Conservation (phyloP, 2,329 filamentous ascomycete species). For the Trichothecium roseum region DNA sequence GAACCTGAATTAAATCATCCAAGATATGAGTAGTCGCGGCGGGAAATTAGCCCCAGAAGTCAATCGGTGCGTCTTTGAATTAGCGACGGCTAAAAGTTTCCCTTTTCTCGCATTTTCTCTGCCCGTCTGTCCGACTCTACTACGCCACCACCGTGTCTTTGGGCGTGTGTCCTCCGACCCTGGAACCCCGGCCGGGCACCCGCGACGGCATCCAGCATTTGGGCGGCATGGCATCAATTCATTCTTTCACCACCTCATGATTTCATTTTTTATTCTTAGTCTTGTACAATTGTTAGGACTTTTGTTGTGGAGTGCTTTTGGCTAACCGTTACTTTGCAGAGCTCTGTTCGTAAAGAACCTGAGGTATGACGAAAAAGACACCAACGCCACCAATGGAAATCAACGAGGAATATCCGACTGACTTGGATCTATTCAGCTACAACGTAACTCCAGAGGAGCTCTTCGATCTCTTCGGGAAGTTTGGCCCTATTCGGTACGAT, state of each 20-base stretch:
- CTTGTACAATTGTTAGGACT: too few species aligned
- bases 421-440: constrained; percentile 69
- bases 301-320: constrained; percentile 3
- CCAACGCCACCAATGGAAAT: constrained; percentile 2
- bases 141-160: constrained; percentile 6
- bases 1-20: constrained; percentile 17
- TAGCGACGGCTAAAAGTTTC: background rate
- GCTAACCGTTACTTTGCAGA: constrained; percentile 41
- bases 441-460: constrained; percentile 97
- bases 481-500: constrained; percentile 78
- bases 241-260: constrained; percentile 1
- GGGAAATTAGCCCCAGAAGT: constrained; percentile 98
- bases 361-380: constrained; percentile 46
- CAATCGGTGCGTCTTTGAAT: constrained; percentile 60
- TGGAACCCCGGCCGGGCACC: background rate
- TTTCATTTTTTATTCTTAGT: constrained; percentile 1
- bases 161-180: background rate
- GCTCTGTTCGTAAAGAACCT: constrained; percentile 99
- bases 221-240: background rate
- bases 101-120: constrained; percentile 1
- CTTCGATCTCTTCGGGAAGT: constrained; percentile 98
- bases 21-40: constrained; percentile 94
- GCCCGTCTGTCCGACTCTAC: constrained; percentile 4
- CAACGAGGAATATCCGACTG: constrained; percentile 8
- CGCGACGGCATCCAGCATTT: background rate